These are phyloP conservation scores for Picochlorum sp. DNA, from an alignment of 139 green algal genomes.

Conservation along the genomic window DNA sequence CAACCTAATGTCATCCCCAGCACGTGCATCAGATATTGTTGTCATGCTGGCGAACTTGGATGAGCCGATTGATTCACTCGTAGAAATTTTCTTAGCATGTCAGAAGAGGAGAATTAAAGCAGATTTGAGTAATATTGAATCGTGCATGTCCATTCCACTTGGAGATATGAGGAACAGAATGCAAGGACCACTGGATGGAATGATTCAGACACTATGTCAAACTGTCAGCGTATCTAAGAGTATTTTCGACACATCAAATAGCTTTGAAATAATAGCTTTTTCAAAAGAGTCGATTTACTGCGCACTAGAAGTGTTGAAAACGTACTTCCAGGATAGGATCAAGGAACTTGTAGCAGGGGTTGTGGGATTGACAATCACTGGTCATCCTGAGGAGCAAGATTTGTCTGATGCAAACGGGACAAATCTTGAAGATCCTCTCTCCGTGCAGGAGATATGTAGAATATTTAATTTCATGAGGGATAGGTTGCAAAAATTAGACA, in stretches of 20 bases:
- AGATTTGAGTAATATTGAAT: slow-evolving; percentile 36
- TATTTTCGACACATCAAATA: slow-evolving; percentile 27
- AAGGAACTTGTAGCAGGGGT: too few relatives aligned
- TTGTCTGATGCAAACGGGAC: too few relatives aligned
- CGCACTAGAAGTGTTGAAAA: too few relatives aligned
- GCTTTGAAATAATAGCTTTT: slow-evolving; percentile 12
- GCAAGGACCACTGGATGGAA: neutral
- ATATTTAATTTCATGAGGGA: too few relatives aligned
- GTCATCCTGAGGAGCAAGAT: too few relatives aligned
- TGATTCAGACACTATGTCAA: slow-evolving; percentile 1
- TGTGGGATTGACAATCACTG: too few relatives aligned
- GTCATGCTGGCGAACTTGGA: slow-evolving; percentile 66
- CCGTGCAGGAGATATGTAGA: too few relatives aligned
- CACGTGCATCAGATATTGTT: slow-evolving; percentile 55
- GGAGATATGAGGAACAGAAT: slow-evolving; percentile 21
- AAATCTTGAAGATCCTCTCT: too few relatives aligned
- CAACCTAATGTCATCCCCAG: slow-evolving; percentile 46
- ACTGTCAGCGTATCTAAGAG: slow-evolving; percentile 24
- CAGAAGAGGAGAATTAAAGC: slow-evolving; percentile 41
- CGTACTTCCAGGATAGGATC: too few relatives aligned
- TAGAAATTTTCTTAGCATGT: slow-evolving; percentile 58
- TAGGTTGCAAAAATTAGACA: too few relatives aligned
- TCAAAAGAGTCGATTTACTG: neutral
- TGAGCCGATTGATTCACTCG: slow-evolving; percentile 35
- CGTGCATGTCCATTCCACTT: slow-evolving; percentile 23